Percentiles rank a stretch among this genome's conserved stretches.
phyloP scores from a whole-genome alignment of 2,329 filamentous ascomycete genomes.

The Sclerotinia nivalis region DNA sequence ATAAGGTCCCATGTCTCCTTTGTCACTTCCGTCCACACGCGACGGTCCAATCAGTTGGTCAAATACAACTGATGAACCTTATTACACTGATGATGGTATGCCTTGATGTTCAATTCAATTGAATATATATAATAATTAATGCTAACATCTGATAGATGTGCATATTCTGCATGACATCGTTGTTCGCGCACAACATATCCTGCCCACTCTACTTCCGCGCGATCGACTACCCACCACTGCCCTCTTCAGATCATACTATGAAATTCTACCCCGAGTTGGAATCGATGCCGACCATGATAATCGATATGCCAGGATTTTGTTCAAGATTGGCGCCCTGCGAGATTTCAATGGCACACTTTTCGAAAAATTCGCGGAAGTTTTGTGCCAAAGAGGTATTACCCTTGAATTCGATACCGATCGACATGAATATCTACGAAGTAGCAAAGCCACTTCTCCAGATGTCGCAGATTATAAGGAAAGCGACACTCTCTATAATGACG shows the following conservation, averaged over 20 bases:
- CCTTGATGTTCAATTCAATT: not conserved
- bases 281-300: slow-evolving; percentile 72
- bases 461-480: slow-evolving; percentile 20
- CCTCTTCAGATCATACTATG: slow-evolving; percentile 79
- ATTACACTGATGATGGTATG: slow-evolving; percentile 63
- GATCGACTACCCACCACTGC: slow-evolving; percentile 72
- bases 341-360: slow-evolving; percentile 56
- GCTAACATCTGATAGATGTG: slow-evolving; percentile 60
- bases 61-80: slow-evolving; percentile 42
- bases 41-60: slow-evolving; percentile 24
- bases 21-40: slow-evolving; percentile 31
- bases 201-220: slow-evolving; percentile 56
- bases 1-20: slow-evolving; percentile 48
- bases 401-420: slow-evolving; percentile 58
- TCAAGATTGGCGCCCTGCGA: slow-evolving; percentile 70
- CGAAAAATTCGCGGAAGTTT: slow-evolving; percentile 68
- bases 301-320: slow-evolving; percentile 74
- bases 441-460: slow-evolving; percentile 5
- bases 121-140: slow-evolving; percentile 14
- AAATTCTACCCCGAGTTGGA: slow-evolving; percentile 68
- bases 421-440: slow-evolving; percentile 21
- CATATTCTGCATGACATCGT: slow-evolving; percentile 76
- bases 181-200: slow-evolving; percentile 65
- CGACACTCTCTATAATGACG: slow-evolving; percentile 28
- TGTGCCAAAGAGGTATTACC: slow-evolving; percentile 69